Conservation (phyloP, 164 flowering plant species). For the Santalum album region DNA sequence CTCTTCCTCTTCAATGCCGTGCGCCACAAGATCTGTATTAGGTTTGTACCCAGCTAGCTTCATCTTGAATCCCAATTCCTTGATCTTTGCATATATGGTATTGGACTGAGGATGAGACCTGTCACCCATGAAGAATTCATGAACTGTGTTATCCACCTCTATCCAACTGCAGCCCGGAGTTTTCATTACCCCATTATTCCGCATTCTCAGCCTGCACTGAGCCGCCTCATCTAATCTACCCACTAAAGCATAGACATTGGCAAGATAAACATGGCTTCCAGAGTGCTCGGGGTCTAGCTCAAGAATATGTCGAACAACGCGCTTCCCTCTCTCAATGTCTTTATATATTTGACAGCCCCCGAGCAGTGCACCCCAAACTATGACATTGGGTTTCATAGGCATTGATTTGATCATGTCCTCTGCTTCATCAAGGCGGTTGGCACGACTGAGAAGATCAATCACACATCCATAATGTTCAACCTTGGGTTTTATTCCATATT, state of each 20-base stretch:
- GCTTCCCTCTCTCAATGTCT: slow-evolving; percentile 22
- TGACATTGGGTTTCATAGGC: slow-evolving; percentile 32
- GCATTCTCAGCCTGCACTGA: slow-evolving; percentile 24
- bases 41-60: slow-evolving; percentile 28
- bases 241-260: slow-evolving; percentile 24
- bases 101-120: slow-evolving; percentile 22
- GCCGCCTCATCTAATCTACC: slow-evolving; percentile 35
- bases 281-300: slow-evolving; percentile 31
- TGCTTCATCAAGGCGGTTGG: slow-evolving; percentile 25
- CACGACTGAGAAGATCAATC: slow-evolving; percentile 29
- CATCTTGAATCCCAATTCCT: slow-evolving; percentile 20
- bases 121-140: slow-evolving; percentile 30
- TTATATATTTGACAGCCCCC: slow-evolving; percentile 27
- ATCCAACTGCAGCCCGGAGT: slow-evolving; percentile 37
- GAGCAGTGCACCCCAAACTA: slow-evolving; percentile 33
- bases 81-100: slow-evolving; percentile 17
- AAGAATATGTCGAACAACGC: slow-evolving; percentile 27
- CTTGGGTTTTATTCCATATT: slow-evolving; percentile 18
- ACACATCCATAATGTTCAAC: slow-evolving; percentile 30
- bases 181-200: slow-evolving; percentile 19
- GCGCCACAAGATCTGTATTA: slow-evolving; percentile 23
- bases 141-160: slow-evolving; percentile 26
- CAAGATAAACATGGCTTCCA: slow-evolving; percentile 35
- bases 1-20: slow-evolving; percentile 31
- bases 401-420: slow-evolving; percentile 23